Evolutionary conservation across 306 rosid genomes (phyloP).

Genomic region (Quercus berberidifolia): DNA sequence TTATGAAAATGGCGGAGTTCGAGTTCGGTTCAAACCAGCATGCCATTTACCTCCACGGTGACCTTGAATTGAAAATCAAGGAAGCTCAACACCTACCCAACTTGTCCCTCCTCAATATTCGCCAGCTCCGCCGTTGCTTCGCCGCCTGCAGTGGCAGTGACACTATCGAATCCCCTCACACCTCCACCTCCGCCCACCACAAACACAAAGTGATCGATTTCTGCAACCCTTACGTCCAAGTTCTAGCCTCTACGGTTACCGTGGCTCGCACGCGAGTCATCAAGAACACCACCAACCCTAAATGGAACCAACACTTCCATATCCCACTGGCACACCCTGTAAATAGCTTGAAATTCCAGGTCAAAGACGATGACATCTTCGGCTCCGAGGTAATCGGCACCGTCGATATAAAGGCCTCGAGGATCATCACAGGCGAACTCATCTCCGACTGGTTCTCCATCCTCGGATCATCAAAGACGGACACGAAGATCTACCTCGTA

Average conservation of each 20-base stretch:
- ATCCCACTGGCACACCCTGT: slow-evolving; percentile 79
- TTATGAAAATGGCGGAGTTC: slow-evolving; percentile 34
- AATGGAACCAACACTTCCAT: slow-evolving; percentile 59
- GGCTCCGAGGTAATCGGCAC: slow-evolving; percentile 66
- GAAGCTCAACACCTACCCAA: slow-evolving; percentile 65
- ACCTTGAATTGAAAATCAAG: slow-evolving; percentile 57
- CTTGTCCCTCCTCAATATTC: slow-evolving; percentile 62
- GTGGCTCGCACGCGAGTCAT: slow-evolving; percentile 91
- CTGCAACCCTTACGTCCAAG: slow-evolving; percentile 81
- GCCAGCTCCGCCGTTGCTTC: slow-evolving; percentile 73
- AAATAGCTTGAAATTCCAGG: slow-evolving; percentile 53
- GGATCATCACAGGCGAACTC: slow-evolving; percentile 31
- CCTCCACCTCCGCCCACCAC: slow-evolving; percentile 8
- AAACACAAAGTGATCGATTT: slow-evolving; percentile 18
- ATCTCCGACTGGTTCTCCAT: slow-evolving; percentile 25
- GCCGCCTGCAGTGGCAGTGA: slow-evolving; percentile 60
- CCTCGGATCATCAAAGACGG: no score
- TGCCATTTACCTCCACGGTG: slow-evolving; percentile 63
- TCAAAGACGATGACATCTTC: slow-evolving; percentile 76
- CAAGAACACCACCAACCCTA: slow-evolving; percentile 56
- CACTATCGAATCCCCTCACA: not conserved
- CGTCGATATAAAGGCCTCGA: slow-evolving; percentile 46
- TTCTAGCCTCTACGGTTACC: slow-evolving; percentile 68
- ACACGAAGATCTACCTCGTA: slow-evolving; percentile 16
- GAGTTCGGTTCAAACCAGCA: slow-evolving; percentile 23